A percentile compares a stretch with the other conserved stretches of the same genome.
phyloP scores from a whole-genome alignment of 768 basidiomycete genomes.

The Lanmaoa rubissima region DNA sequence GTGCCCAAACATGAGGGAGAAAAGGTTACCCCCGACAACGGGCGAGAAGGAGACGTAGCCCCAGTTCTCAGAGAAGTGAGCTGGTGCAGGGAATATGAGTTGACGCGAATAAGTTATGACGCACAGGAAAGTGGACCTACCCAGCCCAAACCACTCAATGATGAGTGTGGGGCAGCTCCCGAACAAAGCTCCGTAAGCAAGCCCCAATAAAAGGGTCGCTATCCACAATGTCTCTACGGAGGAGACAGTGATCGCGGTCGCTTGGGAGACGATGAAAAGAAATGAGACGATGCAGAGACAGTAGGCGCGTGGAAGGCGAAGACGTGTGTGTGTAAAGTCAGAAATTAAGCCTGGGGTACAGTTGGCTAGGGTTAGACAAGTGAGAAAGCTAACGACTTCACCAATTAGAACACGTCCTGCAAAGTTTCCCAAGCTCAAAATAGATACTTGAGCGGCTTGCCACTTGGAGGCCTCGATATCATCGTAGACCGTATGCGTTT shows the following conservation, averaged over 20 bases:
- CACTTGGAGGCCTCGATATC: slow-evolving; percentile 64
- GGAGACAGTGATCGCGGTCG: slow-evolving; percentile 53
- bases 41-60: slow-evolving; percentile 75
- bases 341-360: slow-evolving; percentile 56
- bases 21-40: slow-evolving; percentile 75
- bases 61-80: slow-evolving; percentile 84
- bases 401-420: slow-evolving; percentile 75
- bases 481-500: slow-evolving; percentile 61
- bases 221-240: slow-evolving; percentile 63
- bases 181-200: slow-evolving; percentile 71
- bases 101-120: neutral
- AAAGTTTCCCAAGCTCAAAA: slow-evolving; percentile 80
- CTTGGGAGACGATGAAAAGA: slow-evolving; percentile 72
- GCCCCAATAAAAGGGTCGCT: slow-evolving; percentile 32
- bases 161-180: slow-evolving; percentile 73
- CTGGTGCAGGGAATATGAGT: slow-evolving; percentile 30
- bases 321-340: slow-evolving; percentile 58
- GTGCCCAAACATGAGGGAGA: slow-evolving; percentile 79
- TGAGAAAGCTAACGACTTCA: slow-evolving; percentile 21
- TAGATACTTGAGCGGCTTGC: slow-evolving; percentile 85
- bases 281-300: slow-evolving; percentile 64
- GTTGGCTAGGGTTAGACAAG: neutral
- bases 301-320: slow-evolving; percentile 63
- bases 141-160: slow-evolving; percentile 87
- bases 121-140: slow-evolving; percentile 42